Base-by-base conservation (phyloP, 495 filamentous ascomycete species). In the Thozetella sp. region DNA sequence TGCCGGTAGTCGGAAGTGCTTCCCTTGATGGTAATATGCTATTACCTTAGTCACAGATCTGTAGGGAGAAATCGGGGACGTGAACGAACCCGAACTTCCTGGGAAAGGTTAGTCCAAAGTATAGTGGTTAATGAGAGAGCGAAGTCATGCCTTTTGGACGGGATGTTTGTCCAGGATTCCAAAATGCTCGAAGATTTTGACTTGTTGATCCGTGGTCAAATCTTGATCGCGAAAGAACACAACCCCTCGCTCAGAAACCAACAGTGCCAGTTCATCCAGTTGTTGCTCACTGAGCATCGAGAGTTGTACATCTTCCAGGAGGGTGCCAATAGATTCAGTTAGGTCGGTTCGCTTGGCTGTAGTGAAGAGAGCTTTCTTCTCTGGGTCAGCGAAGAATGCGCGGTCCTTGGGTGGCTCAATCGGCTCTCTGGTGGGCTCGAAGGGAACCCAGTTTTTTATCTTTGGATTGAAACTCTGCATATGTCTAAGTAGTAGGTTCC, bases 391-490 rank as follows among this genome's bases (percentile, higher is more conserved):
- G 56, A 79, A 83, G 25, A 67, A 62, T 0, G 77, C 83, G 2
- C 81, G 71, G 65, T 84, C 83, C 37, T 69, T 78, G 9, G 75
- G 71, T n/a, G 81, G 81, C 15, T 57, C 51, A 15, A 80, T 59
- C 53, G 74, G 66, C 37, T 78, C 66, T 25, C 75, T 75, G 55
- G 70, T 25, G 1, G 76, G 58, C 69, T 83, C 81, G 0, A 77
- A 72, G 27, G 82, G 81, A 10, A 74, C 61, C 65, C 80, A 73
- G 24, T 67, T 55, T 27, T 62, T 73, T 61, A 85, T 82, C 57
- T 80, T 83, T 54, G 81, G 80, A 11, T 87, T 89, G 61, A 90
- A 82, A 63, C 88, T 86, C 30, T 37, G 30, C 30, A 37, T 37
- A 37, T 37, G 6, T 15, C 30, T 37, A 6, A 37, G 30, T 15